Percentiles rank a stretch among this genome's conserved stretches.
These are phyloP conservation scores for Diaporthe australafricana DNA, from an alignment of 2,329 filamentous ascomycete genomes.

Conservation along the genomic window DNA sequence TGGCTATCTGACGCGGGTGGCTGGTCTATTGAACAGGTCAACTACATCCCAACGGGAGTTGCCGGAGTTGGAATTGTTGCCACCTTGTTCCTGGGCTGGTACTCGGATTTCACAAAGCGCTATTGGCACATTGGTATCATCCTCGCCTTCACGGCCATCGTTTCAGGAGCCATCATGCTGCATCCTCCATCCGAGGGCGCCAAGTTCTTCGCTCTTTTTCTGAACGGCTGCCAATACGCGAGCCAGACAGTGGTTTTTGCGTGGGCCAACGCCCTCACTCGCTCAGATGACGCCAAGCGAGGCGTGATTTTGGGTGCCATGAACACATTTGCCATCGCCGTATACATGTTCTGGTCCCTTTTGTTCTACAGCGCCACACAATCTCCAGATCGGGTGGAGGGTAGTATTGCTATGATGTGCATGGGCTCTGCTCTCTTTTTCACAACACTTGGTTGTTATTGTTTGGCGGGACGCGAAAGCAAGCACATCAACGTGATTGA, in stretches of 20 bases:
- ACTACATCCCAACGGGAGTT: not conserved
- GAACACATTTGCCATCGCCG: slow-evolving; percentile 34
- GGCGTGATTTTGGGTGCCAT: slow-evolving; percentile 35
- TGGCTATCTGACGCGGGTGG: not conserved
- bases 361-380: slow-evolving; percentile 34
- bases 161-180: slow-evolving; percentile 37
- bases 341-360: slow-evolving; percentile 36
- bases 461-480: too few relatives aligned
- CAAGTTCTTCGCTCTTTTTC: not conserved
- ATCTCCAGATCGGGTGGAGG: slow-evolving; percentile 25
- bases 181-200: slow-evolving; percentile 24
- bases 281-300: slow-evolving; percentile 38
- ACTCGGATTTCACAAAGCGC: slow-evolving; percentile 21
- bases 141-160: slow-evolving; percentile 30
- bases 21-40: not conserved
- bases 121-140: slow-evolving; percentile 36
- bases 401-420: too few relatives aligned
- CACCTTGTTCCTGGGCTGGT: slow-evolving; percentile 24
- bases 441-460: too few relatives aligned
- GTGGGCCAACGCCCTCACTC: too few relatives aligned
- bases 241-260: too few relatives aligned
- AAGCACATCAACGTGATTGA: too few relatives aligned
- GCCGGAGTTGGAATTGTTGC: not conserved
- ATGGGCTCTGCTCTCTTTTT: too few relatives aligned
- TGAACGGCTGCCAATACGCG: too few relatives aligned